Evolutionary conservation across 495 filamentous ascomycete species (phyloP).

Genomic region (Penicillium ochrochloron): DNA sequence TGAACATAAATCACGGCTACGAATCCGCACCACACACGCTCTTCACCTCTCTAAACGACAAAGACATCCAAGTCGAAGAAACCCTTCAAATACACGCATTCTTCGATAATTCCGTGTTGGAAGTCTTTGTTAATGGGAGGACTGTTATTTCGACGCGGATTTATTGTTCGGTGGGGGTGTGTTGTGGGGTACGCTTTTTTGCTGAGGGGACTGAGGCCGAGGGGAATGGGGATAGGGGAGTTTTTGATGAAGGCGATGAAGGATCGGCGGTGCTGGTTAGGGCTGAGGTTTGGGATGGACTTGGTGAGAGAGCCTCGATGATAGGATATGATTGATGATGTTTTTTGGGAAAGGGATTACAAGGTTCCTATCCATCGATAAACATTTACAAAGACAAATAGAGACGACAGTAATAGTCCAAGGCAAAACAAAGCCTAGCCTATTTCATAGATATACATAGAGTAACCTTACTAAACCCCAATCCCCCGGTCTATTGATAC

Average conservation of each 20-base stretch:
- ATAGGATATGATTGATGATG: neutral
- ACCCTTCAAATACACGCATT: conserved; percentile 41
- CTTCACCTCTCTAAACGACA: conserved; percentile 32
- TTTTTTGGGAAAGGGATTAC: neutral
- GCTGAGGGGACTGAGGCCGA: conserved; percentile 27
- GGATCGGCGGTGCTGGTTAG: conserved; percentile 25
- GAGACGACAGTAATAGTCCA: neutral
- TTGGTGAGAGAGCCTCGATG: conserved; percentile 21
- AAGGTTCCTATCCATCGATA: neutral
- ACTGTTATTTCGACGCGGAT: conserved; percentile 45
- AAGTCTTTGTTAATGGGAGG: conserved; percentile 47
- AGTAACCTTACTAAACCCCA: neutral
- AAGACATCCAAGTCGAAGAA: conserved; percentile 35
- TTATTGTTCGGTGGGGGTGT: conserved; percentile 26
- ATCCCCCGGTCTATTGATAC: conserved; percentile 8
- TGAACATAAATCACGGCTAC: conserved; percentile 38
- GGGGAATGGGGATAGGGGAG: neutral
- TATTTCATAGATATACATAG: conserved; percentile 4
- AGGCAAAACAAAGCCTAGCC: conserved; percentile 2
- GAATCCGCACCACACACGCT: conserved; percentile 44
- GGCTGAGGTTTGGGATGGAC: conserved; percentile 40
- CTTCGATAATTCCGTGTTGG: conserved; percentile 44
- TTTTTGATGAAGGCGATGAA: neutral
- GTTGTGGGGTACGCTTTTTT: conserved; percentile 33
- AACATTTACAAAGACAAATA: neutral